A percentile compares a stretch with the other conserved stretches of the same genome.
Conservation (phyloP, 164 flowering plant genomes). For the Cinnamomum chago region DNA sequence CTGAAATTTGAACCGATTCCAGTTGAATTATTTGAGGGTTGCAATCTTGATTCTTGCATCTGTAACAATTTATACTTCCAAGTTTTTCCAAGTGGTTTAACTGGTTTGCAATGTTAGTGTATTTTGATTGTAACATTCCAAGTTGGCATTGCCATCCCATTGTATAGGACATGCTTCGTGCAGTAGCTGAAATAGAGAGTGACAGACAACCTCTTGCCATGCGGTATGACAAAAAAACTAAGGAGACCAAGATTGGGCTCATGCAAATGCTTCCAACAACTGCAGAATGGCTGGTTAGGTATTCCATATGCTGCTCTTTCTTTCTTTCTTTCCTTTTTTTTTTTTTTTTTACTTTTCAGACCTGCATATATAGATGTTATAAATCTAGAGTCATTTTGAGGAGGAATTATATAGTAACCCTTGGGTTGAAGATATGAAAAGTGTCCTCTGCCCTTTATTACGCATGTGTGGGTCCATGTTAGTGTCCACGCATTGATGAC, state of each 20-base stretch:
- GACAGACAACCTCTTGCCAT: conserved; percentile 62
- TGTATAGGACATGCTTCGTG: conserved; percentile 79
- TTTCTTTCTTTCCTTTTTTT: too few relatives aligned
- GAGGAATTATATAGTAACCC: background rate
- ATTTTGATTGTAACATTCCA: background rate
- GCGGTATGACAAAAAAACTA: conserved; percentile 50
- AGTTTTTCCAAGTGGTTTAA: background rate
- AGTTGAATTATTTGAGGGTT: background rate
- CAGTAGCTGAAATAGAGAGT: conserved; percentile 86
- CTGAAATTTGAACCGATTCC: too few relatives aligned
- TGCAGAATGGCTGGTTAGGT: conserved; percentile 70
- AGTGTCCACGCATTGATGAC: background rate
- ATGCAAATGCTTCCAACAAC: conserved; percentile 71
- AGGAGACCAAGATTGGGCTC: conserved; percentile 61
- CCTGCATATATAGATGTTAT: background rate
- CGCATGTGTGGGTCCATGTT: background rate
- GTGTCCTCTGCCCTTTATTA: background rate
- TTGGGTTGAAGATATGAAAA: background rate
- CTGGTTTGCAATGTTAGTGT: background rate
- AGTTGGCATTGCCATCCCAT: conserved; percentile 4
- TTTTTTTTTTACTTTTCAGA: background rate
- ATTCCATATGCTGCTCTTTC: conserved; percentile 1
- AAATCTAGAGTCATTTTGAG: background rate
- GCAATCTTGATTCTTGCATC: background rate
- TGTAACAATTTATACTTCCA: background rate